Evolutionary conservation across 371 early-diverging fungal species (phyloP).

Genomic region (Dichotomocladium elegans): DNA sequence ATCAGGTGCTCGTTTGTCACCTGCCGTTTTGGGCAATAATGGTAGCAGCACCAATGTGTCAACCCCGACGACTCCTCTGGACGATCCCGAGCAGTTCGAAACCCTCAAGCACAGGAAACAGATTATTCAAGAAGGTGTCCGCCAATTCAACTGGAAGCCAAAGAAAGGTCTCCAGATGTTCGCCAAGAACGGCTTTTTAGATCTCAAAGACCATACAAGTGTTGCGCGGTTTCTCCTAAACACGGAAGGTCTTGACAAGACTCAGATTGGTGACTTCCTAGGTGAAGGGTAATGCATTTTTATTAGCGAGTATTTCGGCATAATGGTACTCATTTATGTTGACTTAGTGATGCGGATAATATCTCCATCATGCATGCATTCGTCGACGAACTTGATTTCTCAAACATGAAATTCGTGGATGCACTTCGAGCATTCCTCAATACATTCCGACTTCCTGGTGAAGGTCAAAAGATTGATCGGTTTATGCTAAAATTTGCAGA

Average conservation of each 20-base stretch:
- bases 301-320: no score
- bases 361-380: constrained; percentile 94
- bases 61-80: constrained; percentile 52
- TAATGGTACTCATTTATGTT: neutral
- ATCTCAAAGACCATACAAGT: constrained; percentile 46
- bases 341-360: constrained; percentile 72
- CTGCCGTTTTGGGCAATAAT: constrained; percentile 26
- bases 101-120: constrained; percentile 80
- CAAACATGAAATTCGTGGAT: constrained; percentile 69
- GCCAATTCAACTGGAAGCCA: constrained; percentile 86
- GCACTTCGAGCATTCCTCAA: constrained; percentile 90
- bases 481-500: constrained; percentile 97
- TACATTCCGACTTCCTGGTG: constrained; percentile 95
- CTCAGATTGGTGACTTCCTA: constrained; percentile 90
- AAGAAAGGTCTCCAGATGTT: constrained; percentile 84
- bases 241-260: constrained; percentile 80
- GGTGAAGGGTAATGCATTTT: constrained; percentile 87
- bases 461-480: constrained; percentile 98
- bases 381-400: constrained; percentile 88
- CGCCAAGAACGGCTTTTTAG: constrained; percentile 62
- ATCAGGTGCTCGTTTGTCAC: constrained; percentile 48
- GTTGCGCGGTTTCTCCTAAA: constrained; percentile 73
- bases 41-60: constrained; percentile 24
- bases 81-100: constrained; percentile 72
- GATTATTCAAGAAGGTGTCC: constrained; percentile 71